These are phyloP conservation scores for Globisporangium viniferum DNA, from an alignment of 352 stramenopile species.

Conservation along the genomic window DNA sequence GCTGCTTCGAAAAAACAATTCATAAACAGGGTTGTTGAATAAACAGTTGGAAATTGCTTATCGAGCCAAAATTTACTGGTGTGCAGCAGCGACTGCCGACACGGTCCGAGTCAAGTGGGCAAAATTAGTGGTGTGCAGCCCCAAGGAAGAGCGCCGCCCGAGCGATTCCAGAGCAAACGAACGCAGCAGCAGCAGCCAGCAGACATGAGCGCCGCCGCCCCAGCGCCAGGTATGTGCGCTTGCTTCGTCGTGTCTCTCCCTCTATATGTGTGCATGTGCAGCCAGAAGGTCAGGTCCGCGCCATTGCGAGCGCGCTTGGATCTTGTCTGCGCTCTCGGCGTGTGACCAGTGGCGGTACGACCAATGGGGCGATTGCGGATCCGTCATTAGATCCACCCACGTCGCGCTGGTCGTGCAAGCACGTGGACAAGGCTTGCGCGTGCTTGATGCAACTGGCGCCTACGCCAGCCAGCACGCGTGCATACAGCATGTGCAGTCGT, in stretches of 20 bases:
- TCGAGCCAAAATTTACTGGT: too few relatives aligned
- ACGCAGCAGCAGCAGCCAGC: slow-evolving; percentile 6
- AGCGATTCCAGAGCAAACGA: slow-evolving; percentile 1
- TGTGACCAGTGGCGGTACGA: not conserved
- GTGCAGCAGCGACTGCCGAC: too few relatives aligned
- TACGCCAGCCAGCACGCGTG: not conserved
- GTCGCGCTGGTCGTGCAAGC: not conserved
- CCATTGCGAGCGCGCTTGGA: not conserved
- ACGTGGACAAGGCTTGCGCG: not conserved
- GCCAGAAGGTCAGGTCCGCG: too few relatives aligned
- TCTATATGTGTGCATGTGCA: not conserved
- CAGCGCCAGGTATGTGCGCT: slow-evolving; percentile 11
- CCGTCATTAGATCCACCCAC: not conserved
- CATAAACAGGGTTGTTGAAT: too few relatives aligned
- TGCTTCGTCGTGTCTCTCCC: not conserved
- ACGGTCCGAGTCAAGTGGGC: not conserved
- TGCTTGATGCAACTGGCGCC: not conserved
- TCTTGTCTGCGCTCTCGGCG: not conserved
- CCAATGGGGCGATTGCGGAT: not conserved
- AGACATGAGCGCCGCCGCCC: slow-evolving; percentile 17
- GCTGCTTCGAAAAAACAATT: too few relatives aligned
- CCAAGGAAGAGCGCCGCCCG: not conserved
- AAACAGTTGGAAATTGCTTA: too few relatives aligned
- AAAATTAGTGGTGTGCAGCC: slow-evolving; percentile 21
- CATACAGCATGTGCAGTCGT: not conserved